Conservation (phyloP, 345 rosid species). For the Salix exigua region DNA sequence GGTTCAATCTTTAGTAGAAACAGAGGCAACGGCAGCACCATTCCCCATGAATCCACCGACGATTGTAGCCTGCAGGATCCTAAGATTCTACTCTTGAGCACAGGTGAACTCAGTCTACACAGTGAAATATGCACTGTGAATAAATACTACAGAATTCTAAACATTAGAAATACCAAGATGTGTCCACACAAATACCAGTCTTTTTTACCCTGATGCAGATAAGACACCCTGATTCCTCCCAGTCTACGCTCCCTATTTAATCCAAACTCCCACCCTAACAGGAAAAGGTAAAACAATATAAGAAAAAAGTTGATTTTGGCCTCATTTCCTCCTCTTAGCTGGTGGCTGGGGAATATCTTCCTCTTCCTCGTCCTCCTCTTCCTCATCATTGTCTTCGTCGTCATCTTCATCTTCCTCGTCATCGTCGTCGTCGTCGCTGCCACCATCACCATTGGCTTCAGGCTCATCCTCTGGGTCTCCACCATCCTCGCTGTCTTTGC, state of each 20-base stretch:
- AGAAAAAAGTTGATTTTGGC: background rate
- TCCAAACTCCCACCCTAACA: background rate
- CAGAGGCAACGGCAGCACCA: no score
- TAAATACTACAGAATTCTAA: background rate
- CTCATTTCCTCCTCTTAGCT: slow-evolving; percentile 53
- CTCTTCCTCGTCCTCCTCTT: slow-evolving; percentile 41
- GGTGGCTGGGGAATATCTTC: slow-evolving; percentile 49
- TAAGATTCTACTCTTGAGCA: background rate
- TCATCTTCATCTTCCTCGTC: slow-evolving; percentile 34
- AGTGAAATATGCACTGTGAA: background rate
- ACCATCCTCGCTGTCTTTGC: slow-evolving; percentile 34
- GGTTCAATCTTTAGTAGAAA: no score
- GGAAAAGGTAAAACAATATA: background rate
- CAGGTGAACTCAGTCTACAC: background rate
- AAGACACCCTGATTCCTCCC: slow-evolving; percentile 6
- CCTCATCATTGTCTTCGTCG: slow-evolving; percentile 22
- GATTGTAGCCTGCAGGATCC: background rate
- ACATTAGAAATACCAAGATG: background rate
- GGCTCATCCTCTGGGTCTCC: slow-evolving; percentile 50
- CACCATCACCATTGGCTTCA: slow-evolving; percentile 38
- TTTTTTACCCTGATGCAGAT: slow-evolving; percentile 14
- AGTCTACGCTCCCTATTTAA: slow-evolving; percentile 2
- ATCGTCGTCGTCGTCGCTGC: slow-evolving; percentile 38
- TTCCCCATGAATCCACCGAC: no score
- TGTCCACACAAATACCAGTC: slow-evolving; percentile 9